A percentile compares a stretch with the other conserved stretches of the same genome.
These are phyloP conservation scores for Rubus idaeus DNA, from an alignment of 306 rosid species.

Conservation along the genomic window DNA sequence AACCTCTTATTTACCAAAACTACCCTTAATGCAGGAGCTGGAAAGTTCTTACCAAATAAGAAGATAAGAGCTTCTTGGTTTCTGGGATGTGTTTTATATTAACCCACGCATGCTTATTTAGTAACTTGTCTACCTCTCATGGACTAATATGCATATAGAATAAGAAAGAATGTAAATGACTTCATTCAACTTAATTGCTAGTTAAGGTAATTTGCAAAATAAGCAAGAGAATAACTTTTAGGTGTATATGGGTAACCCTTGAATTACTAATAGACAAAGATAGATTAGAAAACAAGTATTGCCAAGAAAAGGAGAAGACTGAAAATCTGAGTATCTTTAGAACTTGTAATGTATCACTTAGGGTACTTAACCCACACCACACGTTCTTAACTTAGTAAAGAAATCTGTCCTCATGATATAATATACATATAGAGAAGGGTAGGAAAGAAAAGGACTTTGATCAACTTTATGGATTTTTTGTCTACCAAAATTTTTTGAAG, in stretches of 20 bases:
- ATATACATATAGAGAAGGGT: not conserved
- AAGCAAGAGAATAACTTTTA: constrained; percentile 10
- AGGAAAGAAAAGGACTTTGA: not conserved
- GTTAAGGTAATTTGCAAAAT: not conserved
- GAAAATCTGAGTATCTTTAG: not conserved
- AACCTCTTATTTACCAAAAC: constrained; percentile 2
- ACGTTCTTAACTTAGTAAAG: not conserved
- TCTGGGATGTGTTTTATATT: not conserved
- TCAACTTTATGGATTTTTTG: constrained; percentile 1
- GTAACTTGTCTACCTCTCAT: no score
- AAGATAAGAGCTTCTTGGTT: constrained; percentile 3
- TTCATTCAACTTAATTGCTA: not conserved
- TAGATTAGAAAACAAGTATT: not conserved
- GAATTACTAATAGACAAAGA: not conserved
- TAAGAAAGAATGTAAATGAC: not conserved
- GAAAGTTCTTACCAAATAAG: not conserved
- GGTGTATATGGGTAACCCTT: not conserved
- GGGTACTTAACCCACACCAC: constrained; percentile 13
- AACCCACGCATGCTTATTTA: no score
- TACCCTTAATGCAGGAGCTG: not conserved
- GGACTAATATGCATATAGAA: not conserved
- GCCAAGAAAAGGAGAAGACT: not conserved
- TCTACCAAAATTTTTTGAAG: constrained; percentile 29
- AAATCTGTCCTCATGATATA: not conserved
- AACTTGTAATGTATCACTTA: not conserved